Evolutionary conservation across 2,329 filamentous ascomycete species (phyloP).

Genomic region (Botrytis porri): DNA sequence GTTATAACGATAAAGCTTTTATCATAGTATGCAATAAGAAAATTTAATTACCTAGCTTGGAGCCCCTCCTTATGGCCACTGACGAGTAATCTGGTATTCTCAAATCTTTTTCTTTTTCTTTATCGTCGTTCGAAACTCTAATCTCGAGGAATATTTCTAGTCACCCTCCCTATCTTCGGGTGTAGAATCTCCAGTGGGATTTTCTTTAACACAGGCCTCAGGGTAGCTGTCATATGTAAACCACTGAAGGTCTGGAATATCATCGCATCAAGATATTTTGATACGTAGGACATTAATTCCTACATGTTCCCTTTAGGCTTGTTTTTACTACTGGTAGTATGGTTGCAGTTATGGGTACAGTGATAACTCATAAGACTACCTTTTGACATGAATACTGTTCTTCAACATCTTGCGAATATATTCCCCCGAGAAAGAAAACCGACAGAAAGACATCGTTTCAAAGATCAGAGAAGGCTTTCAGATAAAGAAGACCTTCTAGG

Average conservation of each 20-base stretch:
- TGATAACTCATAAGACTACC: not conserved
- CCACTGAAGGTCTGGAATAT: constrained; percentile 41
- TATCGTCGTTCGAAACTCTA: too few relatives aligned
- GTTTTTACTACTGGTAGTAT: not conserved
- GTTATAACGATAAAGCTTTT: not conserved
- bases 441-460: constrained; percentile 37
- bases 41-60: not conserved
- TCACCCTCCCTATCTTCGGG: not conserved
- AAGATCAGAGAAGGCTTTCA: constrained; percentile 33
- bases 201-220: constrained; percentile 35
- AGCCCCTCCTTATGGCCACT: not conserved
- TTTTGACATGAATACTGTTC: not conserved
- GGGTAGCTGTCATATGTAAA: constrained; percentile 36
- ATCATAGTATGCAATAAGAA: not conserved
- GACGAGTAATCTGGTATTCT: not conserved
- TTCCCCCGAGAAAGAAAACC: constrained; percentile 36
- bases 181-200: not conserved
- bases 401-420: not conserved
- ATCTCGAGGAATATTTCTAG: not conserved
- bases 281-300: constrained; percentile 36
- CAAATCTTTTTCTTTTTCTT: not conserved
- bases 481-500: constrained; percentile 55
- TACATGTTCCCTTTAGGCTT: constrained; percentile 10
- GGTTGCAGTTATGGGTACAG: too few relatives aligned
- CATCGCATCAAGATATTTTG: constrained; percentile 49